Evolutionary conservation across 768 basidiomycete genomes (phyloP).

Genomic region (Trametes maxima): DNA sequence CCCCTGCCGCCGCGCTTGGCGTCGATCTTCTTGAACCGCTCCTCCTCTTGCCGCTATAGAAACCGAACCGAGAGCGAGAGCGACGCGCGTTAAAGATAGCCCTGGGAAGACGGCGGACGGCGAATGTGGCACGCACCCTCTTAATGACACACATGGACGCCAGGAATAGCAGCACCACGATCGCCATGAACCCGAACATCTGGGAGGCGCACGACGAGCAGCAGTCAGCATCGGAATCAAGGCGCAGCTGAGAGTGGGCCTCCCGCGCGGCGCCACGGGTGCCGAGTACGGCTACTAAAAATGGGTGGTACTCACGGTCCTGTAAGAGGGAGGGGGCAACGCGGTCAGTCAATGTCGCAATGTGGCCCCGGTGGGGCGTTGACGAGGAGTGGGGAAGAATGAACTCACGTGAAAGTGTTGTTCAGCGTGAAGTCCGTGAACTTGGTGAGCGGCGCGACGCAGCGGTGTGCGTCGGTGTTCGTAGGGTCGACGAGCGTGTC

Average conservation of each 20-base stretch:
- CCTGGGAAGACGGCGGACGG: not conserved
- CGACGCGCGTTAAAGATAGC: not conserved
- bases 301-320: slow-evolving; percentile 17
- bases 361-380: not conserved
- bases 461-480: slow-evolving; percentile 49
- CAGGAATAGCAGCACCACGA: slow-evolving; percentile 73
- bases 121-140: slow-evolving; percentile 54
- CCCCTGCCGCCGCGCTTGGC: slow-evolving; percentile 84
- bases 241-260: not conserved
- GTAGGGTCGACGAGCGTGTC: slow-evolving; percentile 43
- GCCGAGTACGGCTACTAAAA: not conserved
- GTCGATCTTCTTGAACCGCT: slow-evolving; percentile 88
- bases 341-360: not conserved
- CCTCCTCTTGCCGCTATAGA: slow-evolving; percentile 70
- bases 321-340: not conserved
- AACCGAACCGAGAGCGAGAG: not conserved
- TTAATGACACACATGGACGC: slow-evolving; percentile 87
- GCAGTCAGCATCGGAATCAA: slow-evolving; percentile 18
- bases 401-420: slow-evolving; percentile 83
- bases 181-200: slow-evolving; percentile 84
- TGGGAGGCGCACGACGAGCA: slow-evolving; percentile 27
- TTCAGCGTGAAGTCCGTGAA: slow-evolving; percentile 77
- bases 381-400: not conserved
- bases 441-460: slow-evolving; percentile 67
- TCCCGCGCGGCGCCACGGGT: not conserved